Conservation (phyloP, 2,329 filamentous ascomycete species). For the Domatiomyces catenatus region DNA sequence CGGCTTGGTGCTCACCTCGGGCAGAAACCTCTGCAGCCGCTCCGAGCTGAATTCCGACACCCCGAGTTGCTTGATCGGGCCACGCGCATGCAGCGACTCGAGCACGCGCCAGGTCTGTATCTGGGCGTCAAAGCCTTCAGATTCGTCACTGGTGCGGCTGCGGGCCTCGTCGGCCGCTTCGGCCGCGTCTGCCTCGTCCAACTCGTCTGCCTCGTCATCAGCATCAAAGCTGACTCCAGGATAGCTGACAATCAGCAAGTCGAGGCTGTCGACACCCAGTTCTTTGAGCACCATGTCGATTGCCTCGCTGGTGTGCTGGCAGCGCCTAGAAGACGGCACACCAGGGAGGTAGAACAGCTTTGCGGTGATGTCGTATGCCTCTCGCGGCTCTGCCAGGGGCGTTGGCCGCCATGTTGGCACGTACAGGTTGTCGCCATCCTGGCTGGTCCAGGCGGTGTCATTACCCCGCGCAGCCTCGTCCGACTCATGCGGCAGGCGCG, state of each 20-base stretch:
- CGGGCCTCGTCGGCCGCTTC: constrained; percentile 44
- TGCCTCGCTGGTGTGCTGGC: constrained; percentile 59
- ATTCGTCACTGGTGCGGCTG: constrained; percentile 23
- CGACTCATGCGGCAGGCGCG: constrained; percentile 16
- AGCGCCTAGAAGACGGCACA: constrained; percentile 48
- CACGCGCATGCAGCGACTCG: constrained; percentile 56
- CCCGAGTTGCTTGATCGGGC: constrained; percentile 60
- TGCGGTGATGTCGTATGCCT: constrained; percentile 83
- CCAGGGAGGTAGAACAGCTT: constrained; percentile 86
- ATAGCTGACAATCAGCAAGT: constrained; percentile 84
- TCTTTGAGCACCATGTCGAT: constrained; percentile 67
- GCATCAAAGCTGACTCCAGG: constrained; percentile 88
- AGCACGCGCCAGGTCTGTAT: constrained; percentile 55
- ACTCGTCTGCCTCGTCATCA: constrained; percentile 62
- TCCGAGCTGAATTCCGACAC: constrained; percentile 83
- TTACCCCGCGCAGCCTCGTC: constrained; percentile 22
- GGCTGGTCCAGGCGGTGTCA: constrained; percentile 48
- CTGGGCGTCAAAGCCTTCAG: constrained; percentile 43
- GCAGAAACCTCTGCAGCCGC: constrained; percentile 62
- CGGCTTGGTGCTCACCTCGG: constrained; percentile 54
- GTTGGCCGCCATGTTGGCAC: constrained; percentile 65
- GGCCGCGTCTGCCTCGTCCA: constrained; percentile 29
- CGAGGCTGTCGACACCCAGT: constrained; percentile 57
- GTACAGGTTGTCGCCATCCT: constrained; percentile 47
- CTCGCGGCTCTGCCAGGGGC: constrained; percentile 59